Percentiles rank a stretch among this genome's conserved stretches.
Evolutionary conservation across 2,329 filamentous ascomycete genomes (phyloP).

Genomic region (Colletotrichum plurivorum): DNA sequence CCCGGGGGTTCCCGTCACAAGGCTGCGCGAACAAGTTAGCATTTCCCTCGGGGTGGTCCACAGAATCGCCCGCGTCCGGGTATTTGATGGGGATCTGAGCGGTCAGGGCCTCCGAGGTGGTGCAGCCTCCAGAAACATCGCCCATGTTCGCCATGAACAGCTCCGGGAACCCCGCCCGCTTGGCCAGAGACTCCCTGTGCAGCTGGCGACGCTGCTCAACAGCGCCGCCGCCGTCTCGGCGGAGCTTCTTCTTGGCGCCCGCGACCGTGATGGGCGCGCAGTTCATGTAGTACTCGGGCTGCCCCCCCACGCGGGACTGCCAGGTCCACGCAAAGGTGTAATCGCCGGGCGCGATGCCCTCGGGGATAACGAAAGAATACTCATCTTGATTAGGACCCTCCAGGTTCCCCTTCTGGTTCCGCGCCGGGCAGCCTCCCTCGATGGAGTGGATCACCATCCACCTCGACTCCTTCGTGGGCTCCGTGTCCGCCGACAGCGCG

Average conservation of each 20-base stretch:
- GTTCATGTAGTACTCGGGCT: conserved; percentile 38
- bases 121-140: conserved; percentile 25
- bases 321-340: conserved; percentile 39
- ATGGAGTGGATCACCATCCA: conserved; percentile 38
- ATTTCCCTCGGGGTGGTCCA: conserved; percentile 28
- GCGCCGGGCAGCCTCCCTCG: conserved; percentile 33
- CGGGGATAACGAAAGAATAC: conserved; percentile 27
- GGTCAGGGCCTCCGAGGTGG: conserved; percentile 28
- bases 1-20: conserved; percentile 28
- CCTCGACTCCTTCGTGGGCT: conserved; percentile 27
- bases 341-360: conserved; percentile 29
- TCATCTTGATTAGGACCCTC: conserved; percentile 30
- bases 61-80: conserved; percentile 4
- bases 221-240: not conserved
- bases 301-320: conserved; percentile 22
- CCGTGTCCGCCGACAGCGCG: conserved; percentile 18
- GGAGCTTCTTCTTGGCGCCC: conserved; percentile 13
- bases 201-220: no score
- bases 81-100: conserved; percentile 23
- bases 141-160: conserved; percentile 37
- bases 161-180: conserved; percentile 20
- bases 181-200: conserved; percentile 5
- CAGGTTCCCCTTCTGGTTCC: conserved; percentile 36
- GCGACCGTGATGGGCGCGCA: conserved; percentile 34
- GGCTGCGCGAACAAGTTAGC: conserved; percentile 30